Percentiles rank a stretch among this genome's conserved stretches.
phyloP scores from a whole-genome alignment of 179 eudicot species.

The Silene noctiflora region DNA sequence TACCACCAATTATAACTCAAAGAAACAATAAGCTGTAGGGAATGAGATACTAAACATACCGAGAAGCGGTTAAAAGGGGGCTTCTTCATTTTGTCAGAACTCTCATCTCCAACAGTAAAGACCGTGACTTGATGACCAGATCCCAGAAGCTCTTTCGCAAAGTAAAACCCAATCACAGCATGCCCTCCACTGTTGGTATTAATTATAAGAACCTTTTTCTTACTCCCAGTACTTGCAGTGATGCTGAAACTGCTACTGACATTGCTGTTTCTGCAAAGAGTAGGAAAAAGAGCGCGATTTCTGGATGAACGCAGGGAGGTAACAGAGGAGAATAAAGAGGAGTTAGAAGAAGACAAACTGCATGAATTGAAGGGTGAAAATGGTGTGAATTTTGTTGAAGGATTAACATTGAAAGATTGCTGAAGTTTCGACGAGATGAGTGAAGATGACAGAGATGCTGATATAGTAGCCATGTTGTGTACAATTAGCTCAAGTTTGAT shows the following conservation, averaged over 20 bases:
- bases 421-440: slow-evolving; percentile 24
- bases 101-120: slow-evolving; percentile 81
- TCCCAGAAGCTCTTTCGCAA: slow-evolving; percentile 62
- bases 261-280: slow-evolving; percentile 17
- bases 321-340: slow-evolving; percentile 30
- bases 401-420: slow-evolving; percentile 18
- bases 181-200: slow-evolving; percentile 92
- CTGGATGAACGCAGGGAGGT: slow-evolving; percentile 27
- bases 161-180: slow-evolving; percentile 91
- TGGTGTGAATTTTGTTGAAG: slow-evolving; percentile 22
- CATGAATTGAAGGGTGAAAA: slow-evolving; percentile 28
- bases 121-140: slow-evolving; percentile 83
- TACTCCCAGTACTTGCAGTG: slow-evolving; percentile 39
- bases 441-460: slow-evolving; percentile 30
- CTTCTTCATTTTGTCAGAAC: slow-evolving; percentile 95
- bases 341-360: slow-evolving; percentile 24
- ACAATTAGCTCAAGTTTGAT: neutral
- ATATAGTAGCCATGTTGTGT: slow-evolving; percentile 28
- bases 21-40: neutral
- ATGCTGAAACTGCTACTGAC: slow-evolving; percentile 20
- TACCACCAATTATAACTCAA: too few species aligned
- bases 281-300: slow-evolving; percentile 20
- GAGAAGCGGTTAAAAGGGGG: slow-evolving; percentile 87
- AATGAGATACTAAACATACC: slow-evolving; percentile 35
- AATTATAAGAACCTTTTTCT: slow-evolving; percentile 74